Evolutionary conservation across 805 yeast genomes (phyloP).

Genomic region (Kuraishia ogatae): DNA sequence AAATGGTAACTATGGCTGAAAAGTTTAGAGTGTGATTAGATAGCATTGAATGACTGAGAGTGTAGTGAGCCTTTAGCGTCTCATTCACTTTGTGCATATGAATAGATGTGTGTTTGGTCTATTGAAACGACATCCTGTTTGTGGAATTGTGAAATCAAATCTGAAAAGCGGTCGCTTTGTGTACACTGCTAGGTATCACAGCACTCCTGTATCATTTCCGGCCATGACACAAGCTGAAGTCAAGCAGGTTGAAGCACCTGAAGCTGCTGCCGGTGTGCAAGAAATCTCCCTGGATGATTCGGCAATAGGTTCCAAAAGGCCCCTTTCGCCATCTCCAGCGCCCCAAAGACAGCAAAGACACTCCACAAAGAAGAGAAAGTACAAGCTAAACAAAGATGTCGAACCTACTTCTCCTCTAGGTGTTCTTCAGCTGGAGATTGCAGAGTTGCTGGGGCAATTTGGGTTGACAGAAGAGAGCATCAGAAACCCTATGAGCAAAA

Average conservation of each 20-base stretch:
- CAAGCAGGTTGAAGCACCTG: too few species aligned
- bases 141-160: background rate
- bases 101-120: background rate
- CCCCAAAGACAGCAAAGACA: slow-evolving; percentile 31
- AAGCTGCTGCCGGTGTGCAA: background rate
- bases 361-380: slow-evolving; percentile 27
- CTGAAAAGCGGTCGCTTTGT: background rate
- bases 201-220: background rate
- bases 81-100: background rate
- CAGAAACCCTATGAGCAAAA: slow-evolving; percentile 54
- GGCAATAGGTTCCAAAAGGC: background rate
- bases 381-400: slow-evolving; percentile 50
- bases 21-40: background rate
- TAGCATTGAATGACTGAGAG: background rate
- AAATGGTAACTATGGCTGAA: background rate
- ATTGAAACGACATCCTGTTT: background rate
- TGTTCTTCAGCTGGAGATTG: slow-evolving; percentile 65
- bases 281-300: background rate
- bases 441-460: slow-evolving; percentile 38
- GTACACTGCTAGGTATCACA: background rate
- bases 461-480: slow-evolving; percentile 36
- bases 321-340: slow-evolving; percentile 23
- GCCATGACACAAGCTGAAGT: background rate
- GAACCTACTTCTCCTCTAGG: slow-evolving; percentile 82
- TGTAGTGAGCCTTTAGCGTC: background rate